Conservation (phyloP, 2,329 filamentous ascomycete genomes). For the Dactylellina parvicollis region DNA sequence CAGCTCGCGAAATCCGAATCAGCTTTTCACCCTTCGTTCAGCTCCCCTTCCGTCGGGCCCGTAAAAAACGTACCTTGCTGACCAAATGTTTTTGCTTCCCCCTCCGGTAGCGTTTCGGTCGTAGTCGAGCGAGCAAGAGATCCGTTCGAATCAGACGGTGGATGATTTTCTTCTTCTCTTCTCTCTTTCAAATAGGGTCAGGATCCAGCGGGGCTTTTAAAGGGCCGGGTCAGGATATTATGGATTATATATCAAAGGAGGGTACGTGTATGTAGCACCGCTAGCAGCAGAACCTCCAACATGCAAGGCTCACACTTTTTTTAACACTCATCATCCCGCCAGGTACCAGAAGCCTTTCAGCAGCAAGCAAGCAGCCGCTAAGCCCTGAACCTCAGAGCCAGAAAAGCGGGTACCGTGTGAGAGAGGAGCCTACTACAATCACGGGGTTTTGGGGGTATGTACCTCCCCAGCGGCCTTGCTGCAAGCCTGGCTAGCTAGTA, state of each 20-base stretch:
- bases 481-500: conserved; percentile 6
- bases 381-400: background rate
- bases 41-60: too few relatives aligned
- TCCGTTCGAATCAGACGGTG: background rate
- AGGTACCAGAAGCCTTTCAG: background rate
- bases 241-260: conserved; percentile 4
- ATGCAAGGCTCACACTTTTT: conserved; percentile 9
- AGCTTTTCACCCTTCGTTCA: background rate
- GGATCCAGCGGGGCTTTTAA: background rate
- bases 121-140: background rate
- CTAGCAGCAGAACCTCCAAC: background rate
- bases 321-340: background rate
- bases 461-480: conserved; percentile 15
- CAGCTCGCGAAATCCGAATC: too few relatives aligned
- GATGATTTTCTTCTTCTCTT: too few relatives aligned
- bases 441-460: background rate
- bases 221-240: background rate
- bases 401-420: too few relatives aligned
- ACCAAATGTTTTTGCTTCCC: background rate
- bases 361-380: too few relatives aligned
- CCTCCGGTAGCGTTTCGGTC: background rate
- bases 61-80: background rate
- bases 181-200: too few relatives aligned
- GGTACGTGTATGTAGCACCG: background rate
- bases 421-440: too few relatives aligned